These are phyloP conservation scores for Stropharia rugosoannulata DNA, from an alignment of 768 basidiomycete genomes.

Conservation along the genomic window DNA sequence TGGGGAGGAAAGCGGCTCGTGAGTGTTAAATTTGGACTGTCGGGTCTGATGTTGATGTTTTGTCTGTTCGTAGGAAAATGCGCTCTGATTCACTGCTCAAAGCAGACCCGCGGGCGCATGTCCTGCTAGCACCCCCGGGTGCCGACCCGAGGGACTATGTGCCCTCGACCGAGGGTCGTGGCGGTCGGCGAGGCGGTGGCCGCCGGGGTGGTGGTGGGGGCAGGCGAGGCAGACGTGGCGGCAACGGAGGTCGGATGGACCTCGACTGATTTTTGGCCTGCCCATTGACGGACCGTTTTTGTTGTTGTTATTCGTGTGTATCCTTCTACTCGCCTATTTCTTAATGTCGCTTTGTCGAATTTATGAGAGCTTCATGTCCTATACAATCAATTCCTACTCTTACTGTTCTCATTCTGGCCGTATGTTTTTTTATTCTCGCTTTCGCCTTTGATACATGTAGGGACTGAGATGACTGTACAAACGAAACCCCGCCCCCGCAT, in stretches of 20 bases:
- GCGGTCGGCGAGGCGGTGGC: conserved; percentile 37
- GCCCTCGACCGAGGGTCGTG: conserved; percentile 31
- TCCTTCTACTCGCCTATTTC: conserved; percentile 7
- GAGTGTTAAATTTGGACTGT: conserved; percentile 26
- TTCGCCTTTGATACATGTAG: not conserved
- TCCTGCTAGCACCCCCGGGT: conserved; percentile 70
- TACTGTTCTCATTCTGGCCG: not conserved
- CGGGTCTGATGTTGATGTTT: not conserved
- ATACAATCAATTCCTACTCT: conserved; percentile 3
- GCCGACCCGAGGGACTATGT: conserved; percentile 53
- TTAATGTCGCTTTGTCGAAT: conserved; percentile 4
- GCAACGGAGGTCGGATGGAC: conserved; percentile 49
- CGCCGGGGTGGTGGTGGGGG: conserved; percentile 37
- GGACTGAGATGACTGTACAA: too few species aligned
- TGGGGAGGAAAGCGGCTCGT: conserved; percentile 53
- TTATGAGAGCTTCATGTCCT: conserved; percentile 1
- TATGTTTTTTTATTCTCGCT: not conserved
- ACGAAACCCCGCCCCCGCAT: not conserved
- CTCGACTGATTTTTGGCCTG: conserved; percentile 37
- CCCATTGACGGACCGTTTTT: conserved; percentile 5
- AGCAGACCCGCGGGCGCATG: conserved; percentile 61
- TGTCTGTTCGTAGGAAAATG: conserved; percentile 59
- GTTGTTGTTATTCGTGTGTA: conserved; percentile 11
- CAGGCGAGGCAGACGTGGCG: conserved; percentile 34
- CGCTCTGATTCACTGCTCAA: conserved; percentile 76